Conservation (phyloP, 306 rosid species). For the Aeschynomene evenia region DNA sequence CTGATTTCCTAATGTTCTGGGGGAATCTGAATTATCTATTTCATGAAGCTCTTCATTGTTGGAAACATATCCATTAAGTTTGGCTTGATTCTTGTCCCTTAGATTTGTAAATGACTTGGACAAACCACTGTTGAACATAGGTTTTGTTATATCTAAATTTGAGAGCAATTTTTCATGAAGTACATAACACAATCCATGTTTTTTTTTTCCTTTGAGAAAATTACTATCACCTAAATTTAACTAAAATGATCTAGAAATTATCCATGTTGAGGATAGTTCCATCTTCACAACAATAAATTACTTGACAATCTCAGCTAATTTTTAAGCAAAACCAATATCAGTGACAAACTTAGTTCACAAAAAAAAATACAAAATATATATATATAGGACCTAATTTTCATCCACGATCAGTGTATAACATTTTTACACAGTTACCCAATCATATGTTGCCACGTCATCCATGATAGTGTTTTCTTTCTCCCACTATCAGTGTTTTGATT, state of each 20-base stretch:
- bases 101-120: constrained; percentile 79
- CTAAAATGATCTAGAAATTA: no score
- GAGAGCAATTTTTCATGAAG: constrained; percentile 12
- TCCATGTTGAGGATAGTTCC: no score
- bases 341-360: not conserved
- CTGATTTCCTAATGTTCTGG: constrained; percentile 52
- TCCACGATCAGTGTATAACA: no score
- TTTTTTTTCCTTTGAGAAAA: not conserved
- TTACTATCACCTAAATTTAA: constrained; percentile 2
- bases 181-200: not conserved
- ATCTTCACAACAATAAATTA: no score
- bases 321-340: not conserved
- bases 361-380: not conserved
- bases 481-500: no score
- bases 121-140: constrained; percentile 65
- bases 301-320: no score
- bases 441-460: no score
- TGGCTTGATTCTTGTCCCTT: constrained; percentile 70
- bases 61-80: constrained; percentile 48
- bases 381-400: no score
- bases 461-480: no score
- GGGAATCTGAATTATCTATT: constrained; percentile 52
- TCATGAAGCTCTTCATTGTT: constrained; percentile 56
- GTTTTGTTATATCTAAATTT: constrained; percentile 5
- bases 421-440: no score